Evolutionary conservation across 306 rosid genomes (phyloP), one percentile per base, ranked within the genome.

Genomic region (Corylus heterophylla): DNA sequence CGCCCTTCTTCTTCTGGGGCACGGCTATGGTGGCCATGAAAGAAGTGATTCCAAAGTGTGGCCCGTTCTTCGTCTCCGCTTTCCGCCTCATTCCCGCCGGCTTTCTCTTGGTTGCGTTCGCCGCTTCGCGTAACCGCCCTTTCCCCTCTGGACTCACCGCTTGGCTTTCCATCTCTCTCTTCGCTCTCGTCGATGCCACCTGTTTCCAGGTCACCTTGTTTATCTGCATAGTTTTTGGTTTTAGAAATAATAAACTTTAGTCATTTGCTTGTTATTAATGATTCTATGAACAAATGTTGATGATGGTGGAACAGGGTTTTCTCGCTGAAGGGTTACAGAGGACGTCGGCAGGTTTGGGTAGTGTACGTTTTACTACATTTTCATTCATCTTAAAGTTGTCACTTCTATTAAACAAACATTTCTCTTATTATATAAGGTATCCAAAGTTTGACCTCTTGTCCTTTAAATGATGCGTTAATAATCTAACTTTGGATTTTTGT

Each of bases 11-110:
- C 91, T 94, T 94, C 78, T 94, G 98, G 97, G 98, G 98, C 0
- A 92, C 97, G 22, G 93, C 98, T 4, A 94, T 94, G 98, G 98
- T 94, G 82, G 98, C 97, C 16, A 94, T 94, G 98, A 94, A 94
- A 76, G 97, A 89, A 74, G 92, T 94, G 73, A 79, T 94, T 62
- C 97, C 98, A 1, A 94, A 83, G 74, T 79, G 78, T 3, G 98
- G 97, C 0, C 97, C 98, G 12, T 92, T 90, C 74, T 92, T 92
- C 73, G 94, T 94, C 37, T 80, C 98, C 0, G 72, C 97, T 25
- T 94, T 94, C 81, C 97, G 98, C 52, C 89, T 92, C 14, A 80
- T 94, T 22, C 98, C 98, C 0, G 94, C 98, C 7, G 98, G 98
- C 25, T 87, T 92, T 44, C 97, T 94, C 71, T 90, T 94, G 35